These are phyloP conservation scores for Aspergillus sp. DNA, from an alignment of 2,329 filamentous ascomycete species.

Conservation along the genomic window DNA sequence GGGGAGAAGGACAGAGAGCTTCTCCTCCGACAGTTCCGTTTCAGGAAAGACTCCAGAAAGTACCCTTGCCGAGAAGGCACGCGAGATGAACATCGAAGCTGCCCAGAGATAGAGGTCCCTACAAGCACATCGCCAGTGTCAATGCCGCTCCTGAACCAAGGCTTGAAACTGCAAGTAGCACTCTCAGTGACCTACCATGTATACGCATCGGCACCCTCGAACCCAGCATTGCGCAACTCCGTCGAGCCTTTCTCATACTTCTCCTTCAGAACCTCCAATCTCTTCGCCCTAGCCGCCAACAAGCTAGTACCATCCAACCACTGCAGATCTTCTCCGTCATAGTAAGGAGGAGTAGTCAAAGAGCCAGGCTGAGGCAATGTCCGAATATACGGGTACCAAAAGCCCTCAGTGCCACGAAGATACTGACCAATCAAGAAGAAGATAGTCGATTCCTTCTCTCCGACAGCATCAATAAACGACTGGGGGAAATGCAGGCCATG, in stretches of 20 bases:
- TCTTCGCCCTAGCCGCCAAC: conserved; percentile 35
- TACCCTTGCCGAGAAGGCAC: conserved; percentile 48
- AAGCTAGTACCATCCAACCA: conserved; percentile 47
- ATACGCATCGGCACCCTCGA: conserved; percentile 35
- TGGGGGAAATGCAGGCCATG: conserved; percentile 49
- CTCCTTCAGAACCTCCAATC: conserved; percentile 37
- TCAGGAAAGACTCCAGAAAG: conserved; percentile 39
- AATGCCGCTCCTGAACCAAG: background rate
- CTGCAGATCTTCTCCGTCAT: conserved; percentile 61
- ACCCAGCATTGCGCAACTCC: conserved; percentile 35
- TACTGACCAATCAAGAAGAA: conserved; percentile 72
- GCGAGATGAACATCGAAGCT: conserved; percentile 46
- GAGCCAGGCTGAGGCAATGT: conserved; percentile 65
- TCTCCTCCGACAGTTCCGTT: conserved; percentile 52
- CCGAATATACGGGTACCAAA: conserved; percentile 69
- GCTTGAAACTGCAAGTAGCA: background rate
- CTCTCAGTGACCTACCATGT: conserved; percentile 37
- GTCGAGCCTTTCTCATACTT: conserved; percentile 40
- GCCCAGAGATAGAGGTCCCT: conserved; percentile 52
- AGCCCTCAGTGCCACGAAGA: conserved; percentile 59
- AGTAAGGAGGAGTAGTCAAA: conserved; percentile 65
- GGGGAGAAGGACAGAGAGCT: conserved; percentile 69
- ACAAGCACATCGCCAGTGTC: background rate
- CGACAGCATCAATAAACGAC: conserved; percentile 53
- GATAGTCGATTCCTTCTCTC: conserved; percentile 63